Conservation (phyloP, 2,329 filamentous ascomycete species). For the Chrysosporium keratinophilum region DNA sequence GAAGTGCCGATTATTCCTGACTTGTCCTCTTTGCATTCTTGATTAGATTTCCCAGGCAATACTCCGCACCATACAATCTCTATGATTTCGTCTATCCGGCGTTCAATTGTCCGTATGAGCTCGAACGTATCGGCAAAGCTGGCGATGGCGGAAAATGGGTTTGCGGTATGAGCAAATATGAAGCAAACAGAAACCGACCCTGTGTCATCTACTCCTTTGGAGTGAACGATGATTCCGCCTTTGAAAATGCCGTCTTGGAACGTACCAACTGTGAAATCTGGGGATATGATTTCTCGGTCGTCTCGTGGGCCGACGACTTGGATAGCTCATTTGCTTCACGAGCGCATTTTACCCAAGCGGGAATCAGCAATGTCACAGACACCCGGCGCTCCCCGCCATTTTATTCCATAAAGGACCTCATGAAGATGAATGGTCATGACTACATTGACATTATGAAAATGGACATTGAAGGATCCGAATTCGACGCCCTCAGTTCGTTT, state of each 20-base stretch:
- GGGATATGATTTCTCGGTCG: conserved; percentile 34
- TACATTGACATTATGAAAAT: conserved; percentile 16
- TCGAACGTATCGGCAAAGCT: conserved; percentile 32
- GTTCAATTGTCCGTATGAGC: conserved; percentile 34
- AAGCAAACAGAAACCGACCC: conserved; percentile 19
- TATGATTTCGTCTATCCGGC: conserved; percentile 36
- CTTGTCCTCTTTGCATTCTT: neutral
- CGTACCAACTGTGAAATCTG: conserved; percentile 33
- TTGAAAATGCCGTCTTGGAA: conserved; percentile 30
- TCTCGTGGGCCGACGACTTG: conserved; percentile 26
- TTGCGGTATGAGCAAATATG: conserved; percentile 34
- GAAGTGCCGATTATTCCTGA: neutral
- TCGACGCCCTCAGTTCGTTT: conserved; percentile 11
- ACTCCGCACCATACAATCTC: conserved; percentile 15
- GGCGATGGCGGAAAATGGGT: conserved; percentile 39
- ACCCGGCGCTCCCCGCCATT: conserved; percentile 13
- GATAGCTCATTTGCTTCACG: conserved; percentile 14
- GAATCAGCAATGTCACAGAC: conserved; percentile 5
- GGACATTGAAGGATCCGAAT: conserved; percentile 15
- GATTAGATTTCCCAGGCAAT: conserved; percentile 10
- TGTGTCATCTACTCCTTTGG: conserved; percentile 36
- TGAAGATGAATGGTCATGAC: conserved; percentile 13
- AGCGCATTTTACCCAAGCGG: conserved; percentile 16
- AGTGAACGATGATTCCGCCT: conserved; percentile 27
- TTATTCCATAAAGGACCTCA: conserved; percentile 15